A percentile compares a stretch with the other conserved stretches of the same genome.
phyloP scores from a whole-genome alignment of 2,329 filamentous ascomycete species.

The Myotisia sp. region DNA sequence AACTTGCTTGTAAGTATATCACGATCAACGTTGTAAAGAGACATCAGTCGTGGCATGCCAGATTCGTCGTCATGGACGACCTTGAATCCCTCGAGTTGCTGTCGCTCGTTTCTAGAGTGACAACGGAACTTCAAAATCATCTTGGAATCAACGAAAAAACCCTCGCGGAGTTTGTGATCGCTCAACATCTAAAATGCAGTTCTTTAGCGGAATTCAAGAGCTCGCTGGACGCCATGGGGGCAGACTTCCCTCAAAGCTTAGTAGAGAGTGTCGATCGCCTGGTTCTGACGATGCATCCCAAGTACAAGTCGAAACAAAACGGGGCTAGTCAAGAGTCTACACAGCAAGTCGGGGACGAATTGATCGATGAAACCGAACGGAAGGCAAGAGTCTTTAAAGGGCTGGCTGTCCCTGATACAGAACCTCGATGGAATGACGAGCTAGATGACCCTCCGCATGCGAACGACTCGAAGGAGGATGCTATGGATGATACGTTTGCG shows the following conservation, averaged over 20 bases:
- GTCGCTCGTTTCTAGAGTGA: conserved; percentile 87
- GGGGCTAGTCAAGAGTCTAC: conserved; percentile 21
- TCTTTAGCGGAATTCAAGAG: conserved; percentile 59
- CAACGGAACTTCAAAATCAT: conserved; percentile 88
- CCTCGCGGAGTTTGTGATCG: conserved; percentile 90
- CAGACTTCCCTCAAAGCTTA: conserved; percentile 71
- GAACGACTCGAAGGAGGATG: conserved; percentile 40
- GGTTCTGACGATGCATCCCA: conserved; percentile 79
- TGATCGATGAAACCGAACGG: conserved; percentile 41
- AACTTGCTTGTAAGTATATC: too few relatives aligned
- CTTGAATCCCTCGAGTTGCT: conserved; percentile 81
- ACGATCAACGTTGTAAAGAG: too few relatives aligned
- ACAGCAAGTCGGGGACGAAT: conserved; percentile 30
- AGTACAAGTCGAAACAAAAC: conserved; percentile 50
- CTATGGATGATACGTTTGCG: conserved; percentile 84
- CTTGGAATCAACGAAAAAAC: conserved; percentile 85
- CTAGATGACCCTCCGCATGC: conserved; percentile 18
- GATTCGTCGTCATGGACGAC: conserved; percentile 59
- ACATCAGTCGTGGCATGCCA: not conserved
- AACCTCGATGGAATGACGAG: conserved; percentile 41
- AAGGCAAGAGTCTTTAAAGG: conserved; percentile 86
- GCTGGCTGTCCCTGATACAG: conserved; percentile 64
- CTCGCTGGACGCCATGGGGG: conserved; percentile 60
- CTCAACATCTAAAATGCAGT: conserved; percentile 64
- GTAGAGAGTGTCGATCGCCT: conserved; percentile 84